Evolutionary conservation across 805 yeast species (phyloP).

Genomic region (Isabelozyma heimii): DNA sequence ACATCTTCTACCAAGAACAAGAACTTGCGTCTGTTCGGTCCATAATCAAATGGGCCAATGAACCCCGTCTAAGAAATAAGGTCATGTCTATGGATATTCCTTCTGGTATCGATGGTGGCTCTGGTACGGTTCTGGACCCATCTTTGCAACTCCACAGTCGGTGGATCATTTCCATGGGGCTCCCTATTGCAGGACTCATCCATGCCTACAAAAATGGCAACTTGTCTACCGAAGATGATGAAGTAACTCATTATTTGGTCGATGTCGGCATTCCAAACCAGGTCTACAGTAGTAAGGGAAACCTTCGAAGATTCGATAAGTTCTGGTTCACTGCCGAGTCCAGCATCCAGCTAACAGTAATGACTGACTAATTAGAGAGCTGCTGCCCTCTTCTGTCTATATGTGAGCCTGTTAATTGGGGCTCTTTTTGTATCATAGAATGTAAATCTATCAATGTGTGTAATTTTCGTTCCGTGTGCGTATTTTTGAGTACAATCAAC

Average conservation of each 20-base stretch:
- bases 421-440: too few species aligned
- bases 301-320: slow-evolving; percentile 43
- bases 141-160: slow-evolving; percentile 42
- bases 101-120: slow-evolving; percentile 78
- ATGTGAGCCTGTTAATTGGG: too few species aligned
- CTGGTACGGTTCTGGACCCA: slow-evolving; percentile 50
- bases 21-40: slow-evolving; percentile 40
- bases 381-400: too few species aligned
- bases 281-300: slow-evolving; percentile 41
- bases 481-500: not conserved
- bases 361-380: not conserved
- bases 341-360: slow-evolving; percentile 16
- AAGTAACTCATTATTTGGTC: slow-evolving; percentile 56
- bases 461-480: not conserved
- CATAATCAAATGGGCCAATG: slow-evolving; percentile 68
- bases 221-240: slow-evolving; percentile 31
- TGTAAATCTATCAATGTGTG: not conserved
- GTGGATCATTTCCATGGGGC: slow-evolving; percentile 67
- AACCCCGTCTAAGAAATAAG: slow-evolving; percentile 36
- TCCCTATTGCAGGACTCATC: slow-evolving; percentile 64
- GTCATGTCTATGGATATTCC: slow-evolving; percentile 75
- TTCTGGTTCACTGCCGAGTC: slow-evolving; percentile 43
- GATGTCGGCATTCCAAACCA: slow-evolving; percentile 71
- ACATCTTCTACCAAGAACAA: slow-evolving; percentile 40
- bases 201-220: slow-evolving; percentile 59